Percentiles rank a stretch among this genome's conserved stretches.
phyloP scores from a whole-genome alignment of 2,329 filamentous ascomycete species.

The Neodidymelliopsis sp. region DNA sequence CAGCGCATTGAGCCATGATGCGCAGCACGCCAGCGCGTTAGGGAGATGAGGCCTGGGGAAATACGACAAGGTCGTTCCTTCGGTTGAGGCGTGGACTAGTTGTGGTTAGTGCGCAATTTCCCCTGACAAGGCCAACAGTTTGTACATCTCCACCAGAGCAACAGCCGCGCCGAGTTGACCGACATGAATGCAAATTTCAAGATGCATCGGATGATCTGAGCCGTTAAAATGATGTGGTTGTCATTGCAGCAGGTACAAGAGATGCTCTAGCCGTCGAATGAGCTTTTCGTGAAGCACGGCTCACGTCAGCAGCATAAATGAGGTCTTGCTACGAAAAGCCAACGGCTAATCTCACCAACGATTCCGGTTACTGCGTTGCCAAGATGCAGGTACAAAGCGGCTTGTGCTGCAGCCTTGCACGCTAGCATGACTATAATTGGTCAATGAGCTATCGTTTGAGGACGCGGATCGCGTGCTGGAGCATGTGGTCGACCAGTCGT shows the following conservation, averaged over 20 bases:
- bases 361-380: slow-evolving; percentile 16
- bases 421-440: slow-evolving; percentile 26
- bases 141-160: slow-evolving; percentile 3
- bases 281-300: not conserved
- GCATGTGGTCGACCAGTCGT: slow-evolving; percentile 23
- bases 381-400: slow-evolving; percentile 35
- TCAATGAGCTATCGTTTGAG: slow-evolving; percentile 22
- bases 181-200: not conserved
- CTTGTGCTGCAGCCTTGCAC: slow-evolving; percentile 22
- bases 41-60: slow-evolving; percentile 22
- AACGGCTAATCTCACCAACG: slow-evolving; percentile 27
- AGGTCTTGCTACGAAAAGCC: slow-evolving; percentile 13
- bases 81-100: slow-evolving; percentile 15
- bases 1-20: slow-evolving; percentile 34
- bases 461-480: slow-evolving; percentile 20
- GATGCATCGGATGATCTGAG: not conserved
- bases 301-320: slow-evolving; percentile 14
- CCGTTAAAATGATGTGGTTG: not conserved
- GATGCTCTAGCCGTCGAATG: not conserved
- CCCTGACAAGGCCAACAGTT: not conserved
- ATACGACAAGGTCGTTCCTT: slow-evolving; percentile 14
- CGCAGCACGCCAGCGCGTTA: slow-evolving; percentile 20
- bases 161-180: slow-evolving; percentile 2
- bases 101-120: slow-evolving; percentile 17
- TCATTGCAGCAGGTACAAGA: not conserved